Percentiles rank a stretch among this genome's conserved stretches.
phyloP scores from a whole-genome alignment of 1,284 basidiomycete genomes.

The Ganoderma leucocontextum region DNA sequence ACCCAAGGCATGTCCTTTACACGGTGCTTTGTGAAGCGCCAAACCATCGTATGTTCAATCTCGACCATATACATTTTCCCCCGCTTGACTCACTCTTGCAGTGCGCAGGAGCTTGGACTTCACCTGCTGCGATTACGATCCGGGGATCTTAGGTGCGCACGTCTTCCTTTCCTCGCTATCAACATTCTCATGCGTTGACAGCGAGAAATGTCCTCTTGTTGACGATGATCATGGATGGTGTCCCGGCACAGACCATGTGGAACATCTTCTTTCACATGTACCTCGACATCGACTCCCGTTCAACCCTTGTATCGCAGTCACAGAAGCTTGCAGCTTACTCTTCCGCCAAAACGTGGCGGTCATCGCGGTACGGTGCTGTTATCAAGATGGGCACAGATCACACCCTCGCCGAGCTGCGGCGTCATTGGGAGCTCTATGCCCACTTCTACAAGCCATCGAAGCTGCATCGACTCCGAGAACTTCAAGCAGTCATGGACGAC shows the following conservation, averaged over 20 bases:
- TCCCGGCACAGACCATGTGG: constrained; percentile 50
- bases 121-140: constrained; percentile 67
- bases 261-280: constrained; percentile 65
- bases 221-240: constrained; percentile 46
- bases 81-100: constrained; percentile 30
- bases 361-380: constrained; percentile 49
- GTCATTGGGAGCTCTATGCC: constrained; percentile 48
- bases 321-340: constrained; percentile 50
- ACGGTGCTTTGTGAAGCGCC: constrained; percentile 44
- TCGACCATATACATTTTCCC: constrained; percentile 8
- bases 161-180: background rate
- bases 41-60: constrained; percentile 24
- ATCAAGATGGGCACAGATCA: constrained; percentile 48
- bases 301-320: constrained; percentile 53
- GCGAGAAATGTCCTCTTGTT: constrained; percentile 52
- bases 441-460: constrained; percentile 24
- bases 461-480: constrained; percentile 15
- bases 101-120: constrained; percentile 54
- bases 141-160: constrained; percentile 59
- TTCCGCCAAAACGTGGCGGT: constrained; percentile 51
- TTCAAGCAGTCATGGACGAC: constrained; percentile 30
- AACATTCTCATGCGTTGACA: constrained; percentile 24
- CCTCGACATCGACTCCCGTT: constrained; percentile 51
- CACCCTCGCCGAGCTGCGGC: constrained; percentile 52
- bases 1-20: constrained; percentile 62